Evolutionary conservation across 306 rosid species (phyloP).

Genomic region (Cucumis melo): DNA sequence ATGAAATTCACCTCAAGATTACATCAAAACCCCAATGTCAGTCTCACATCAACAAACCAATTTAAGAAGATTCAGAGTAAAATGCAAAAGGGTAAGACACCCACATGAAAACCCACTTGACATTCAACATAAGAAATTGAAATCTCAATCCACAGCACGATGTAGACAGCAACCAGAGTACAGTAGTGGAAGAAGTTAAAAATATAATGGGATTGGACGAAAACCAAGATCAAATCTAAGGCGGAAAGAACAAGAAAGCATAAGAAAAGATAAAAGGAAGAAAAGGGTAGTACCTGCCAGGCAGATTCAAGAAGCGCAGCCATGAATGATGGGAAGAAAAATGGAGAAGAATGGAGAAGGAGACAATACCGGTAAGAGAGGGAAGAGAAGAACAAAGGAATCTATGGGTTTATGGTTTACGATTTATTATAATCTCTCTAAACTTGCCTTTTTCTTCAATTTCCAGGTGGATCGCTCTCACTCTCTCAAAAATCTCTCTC

Average conservation of each 20-base stretch:
- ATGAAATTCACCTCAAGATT: background rate
- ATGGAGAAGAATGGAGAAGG: background rate
- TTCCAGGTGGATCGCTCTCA: background rate
- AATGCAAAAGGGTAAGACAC: background rate
- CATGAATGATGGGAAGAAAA: constrained; percentile 11
- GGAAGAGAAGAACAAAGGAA: background rate
- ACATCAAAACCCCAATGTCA: background rate
- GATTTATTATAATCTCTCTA: background rate
- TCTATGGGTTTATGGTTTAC: background rate
- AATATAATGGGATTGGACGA: background rate
- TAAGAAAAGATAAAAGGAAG: background rate
- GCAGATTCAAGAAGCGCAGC: constrained; percentile 26
- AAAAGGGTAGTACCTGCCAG: constrained; percentile 48
- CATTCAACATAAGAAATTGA: background rate
- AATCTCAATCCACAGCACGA: background rate
- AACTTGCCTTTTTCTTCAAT: background rate
- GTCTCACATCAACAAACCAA: background rate
- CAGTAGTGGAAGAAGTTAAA: background rate
- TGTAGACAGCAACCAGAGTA: background rate
- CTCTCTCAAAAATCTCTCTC: background rate
- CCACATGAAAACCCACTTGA: background rate
- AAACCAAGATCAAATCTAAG: constrained; percentile 18
- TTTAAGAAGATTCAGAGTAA: background rate
- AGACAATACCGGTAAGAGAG: background rate
- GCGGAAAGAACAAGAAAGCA: background rate